These are phyloP conservation scores for Corylus americana DNA, from an alignment of 306 rosid genomes.

Conservation along the genomic window DNA sequence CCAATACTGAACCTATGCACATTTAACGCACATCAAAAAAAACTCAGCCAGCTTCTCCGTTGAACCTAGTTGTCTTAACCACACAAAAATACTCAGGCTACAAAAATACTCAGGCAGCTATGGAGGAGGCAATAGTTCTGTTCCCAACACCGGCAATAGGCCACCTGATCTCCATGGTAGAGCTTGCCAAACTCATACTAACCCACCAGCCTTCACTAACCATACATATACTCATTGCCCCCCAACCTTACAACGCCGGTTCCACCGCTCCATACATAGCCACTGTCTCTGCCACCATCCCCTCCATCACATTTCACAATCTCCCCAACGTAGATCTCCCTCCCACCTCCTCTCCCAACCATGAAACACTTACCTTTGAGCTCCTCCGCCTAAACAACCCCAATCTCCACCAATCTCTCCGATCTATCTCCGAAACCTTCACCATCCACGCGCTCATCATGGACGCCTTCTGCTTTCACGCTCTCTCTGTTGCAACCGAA, in stretches of 20 bases:
- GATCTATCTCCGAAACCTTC: constrained; percentile 14
- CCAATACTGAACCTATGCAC: no score
- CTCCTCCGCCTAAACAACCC: constrained; percentile 29
- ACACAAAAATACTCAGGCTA: no score
- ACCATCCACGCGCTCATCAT: constrained; percentile 35
- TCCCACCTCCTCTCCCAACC: constrained; percentile 14
- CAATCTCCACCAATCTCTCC: constrained; percentile 19
- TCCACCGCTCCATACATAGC: constrained; percentile 32
- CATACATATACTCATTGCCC: constrained; percentile 41
- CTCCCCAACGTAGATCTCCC: constrained; percentile 29
- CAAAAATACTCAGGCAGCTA: no score
- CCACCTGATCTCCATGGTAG: constrained; percentile 43
- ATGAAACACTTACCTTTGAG: constrained; percentile 19
- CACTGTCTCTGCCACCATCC: constrained; percentile 24
- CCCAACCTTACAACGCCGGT: constrained; percentile 32
- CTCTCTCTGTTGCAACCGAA: constrained; percentile 11
- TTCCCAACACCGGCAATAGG: constrained; percentile 9
- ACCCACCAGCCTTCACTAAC: constrained; percentile 35
- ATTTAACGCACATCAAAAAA: no score
- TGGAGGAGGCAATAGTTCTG: no score
- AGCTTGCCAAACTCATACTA: constrained; percentile 38
- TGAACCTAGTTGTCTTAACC: no score
- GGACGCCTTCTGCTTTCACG: constrained; percentile 38
- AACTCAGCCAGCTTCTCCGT: no score
- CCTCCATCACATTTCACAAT: constrained; percentile 39